Evolutionary conservation across 1,284 basidiomycete species (phyloP).

Genomic region (Ustilago shanxiensis): DNA sequence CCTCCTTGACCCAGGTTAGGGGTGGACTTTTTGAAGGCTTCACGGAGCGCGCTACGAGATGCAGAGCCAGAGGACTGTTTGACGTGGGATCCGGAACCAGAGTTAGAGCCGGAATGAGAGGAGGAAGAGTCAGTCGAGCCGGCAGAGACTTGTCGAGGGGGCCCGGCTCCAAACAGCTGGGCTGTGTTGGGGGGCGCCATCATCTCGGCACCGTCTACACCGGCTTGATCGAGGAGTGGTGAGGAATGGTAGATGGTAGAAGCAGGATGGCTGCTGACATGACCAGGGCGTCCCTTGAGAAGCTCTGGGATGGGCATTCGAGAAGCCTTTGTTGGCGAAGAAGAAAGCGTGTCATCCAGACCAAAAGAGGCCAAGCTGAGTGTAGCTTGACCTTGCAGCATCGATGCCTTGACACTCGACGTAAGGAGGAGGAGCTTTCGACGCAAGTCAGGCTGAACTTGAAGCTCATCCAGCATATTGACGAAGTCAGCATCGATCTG

Average conservation of each 20-base stretch:
- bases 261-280: conserved; percentile 11
- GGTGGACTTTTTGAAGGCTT: conserved; percentile 42
- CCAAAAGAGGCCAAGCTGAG: conserved; percentile 73
- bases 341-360: conserved; percentile 15
- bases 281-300: conserved; percentile 21
- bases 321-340: conserved; percentile 27
- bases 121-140: conserved; percentile 32
- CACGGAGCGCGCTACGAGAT: conserved; percentile 30
- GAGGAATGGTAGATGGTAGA: conserved; percentile 27
- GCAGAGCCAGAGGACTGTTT: conserved; percentile 21
- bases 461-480: conserved; percentile 55
- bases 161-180: conserved; percentile 43
- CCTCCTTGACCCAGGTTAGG: conserved; percentile 48
- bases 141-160: conserved; percentile 35
- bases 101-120: not conserved
- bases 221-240: conserved; percentile 15
- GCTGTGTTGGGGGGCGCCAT: conserved; percentile 51
- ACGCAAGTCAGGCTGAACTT: conserved; percentile 81
- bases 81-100: conserved; percentile 6
- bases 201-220: conserved; percentile 27
- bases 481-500: conserved; percentile 61
- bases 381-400: conserved; percentile 84
- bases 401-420: conserved; percentile 84
- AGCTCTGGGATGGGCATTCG: conserved; percentile 49
- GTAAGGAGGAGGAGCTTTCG: conserved; percentile 83